Conservation (phyloP, 164 flowering plant species). For the Litsea cubeba region DNA sequence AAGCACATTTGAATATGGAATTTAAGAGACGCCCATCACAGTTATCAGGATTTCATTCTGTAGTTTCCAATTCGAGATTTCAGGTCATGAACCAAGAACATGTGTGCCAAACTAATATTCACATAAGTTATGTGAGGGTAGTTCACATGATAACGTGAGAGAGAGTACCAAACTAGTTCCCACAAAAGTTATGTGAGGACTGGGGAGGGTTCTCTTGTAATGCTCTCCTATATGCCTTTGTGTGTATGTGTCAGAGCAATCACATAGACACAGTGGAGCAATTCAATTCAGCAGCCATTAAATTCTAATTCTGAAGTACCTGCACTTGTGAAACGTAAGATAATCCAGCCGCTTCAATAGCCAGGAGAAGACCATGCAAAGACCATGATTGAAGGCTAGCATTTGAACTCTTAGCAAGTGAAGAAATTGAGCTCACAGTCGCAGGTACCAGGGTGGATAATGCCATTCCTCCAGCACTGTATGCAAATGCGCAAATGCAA, state of each 20-base stretch:
- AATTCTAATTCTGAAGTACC: constrained; percentile 36
- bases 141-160: too few relatives aligned
- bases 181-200: too few relatives aligned
- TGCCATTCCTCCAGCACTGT: constrained; percentile 99
- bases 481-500: constrained; percentile 20
- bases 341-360: constrained; percentile 94
- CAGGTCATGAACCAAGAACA: too few relatives aligned
- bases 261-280: not conserved
- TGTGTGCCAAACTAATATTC: too few relatives aligned
- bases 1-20: not conserved
- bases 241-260: too few relatives aligned
- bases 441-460: constrained; percentile 86
- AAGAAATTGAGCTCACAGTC: constrained; percentile 77
- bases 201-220: too few relatives aligned
- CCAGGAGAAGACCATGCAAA: constrained; percentile 92
- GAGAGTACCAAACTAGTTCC: too few relatives aligned
- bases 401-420: constrained; percentile 64
- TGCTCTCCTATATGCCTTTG: too few relatives aligned
- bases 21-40: too few relatives aligned
- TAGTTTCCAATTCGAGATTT: too few relatives aligned
- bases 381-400: constrained; percentile 81
- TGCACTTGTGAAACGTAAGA: constrained; percentile 94
- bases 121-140: too few relatives aligned
- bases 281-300: not conserved
- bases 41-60: too few relatives aligned